Percentiles rank a stretch among this genome's conserved stretches.
Evolutionary conservation across 805 yeast species (phyloP).

Genomic region (Candida namnaoensis): DNA sequence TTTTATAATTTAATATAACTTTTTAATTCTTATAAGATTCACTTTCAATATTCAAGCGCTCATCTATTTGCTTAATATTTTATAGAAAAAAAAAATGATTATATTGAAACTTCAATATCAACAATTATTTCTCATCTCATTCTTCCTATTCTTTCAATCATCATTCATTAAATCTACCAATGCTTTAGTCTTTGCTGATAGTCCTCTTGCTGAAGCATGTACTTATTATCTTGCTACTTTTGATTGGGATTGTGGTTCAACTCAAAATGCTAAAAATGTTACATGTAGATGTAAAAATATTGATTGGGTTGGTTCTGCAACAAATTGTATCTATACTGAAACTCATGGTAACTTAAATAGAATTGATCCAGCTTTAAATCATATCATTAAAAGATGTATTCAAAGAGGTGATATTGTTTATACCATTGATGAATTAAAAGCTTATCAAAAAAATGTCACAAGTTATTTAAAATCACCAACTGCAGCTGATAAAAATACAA

Average conservation of each 20-base stretch:
- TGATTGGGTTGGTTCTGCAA: slow-evolving; percentile 35
- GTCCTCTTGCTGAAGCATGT: slow-evolving; percentile 31
- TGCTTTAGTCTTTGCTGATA: slow-evolving; percentile 21
- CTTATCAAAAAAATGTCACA: slow-evolving; percentile 26
- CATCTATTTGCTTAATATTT: too few relatives aligned
- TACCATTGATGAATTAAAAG: slow-evolving; percentile 23
- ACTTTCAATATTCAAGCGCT: too few relatives aligned
- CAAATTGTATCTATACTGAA: slow-evolving; percentile 29
- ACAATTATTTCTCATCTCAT: too few relatives aligned
- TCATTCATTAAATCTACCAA: background rate
- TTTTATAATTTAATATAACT: too few relatives aligned
- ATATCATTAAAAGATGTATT: slow-evolving; percentile 26
- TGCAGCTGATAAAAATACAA: slow-evolving; percentile 10
- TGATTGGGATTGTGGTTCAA: slow-evolving; percentile 35
- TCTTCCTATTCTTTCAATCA: background rate
- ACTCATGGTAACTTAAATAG: slow-evolving; percentile 20
- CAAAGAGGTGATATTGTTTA: slow-evolving; percentile 24
- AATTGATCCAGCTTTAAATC: slow-evolving; percentile 29
- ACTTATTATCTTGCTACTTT: slow-evolving; percentile 27
- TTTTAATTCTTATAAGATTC: too few relatives aligned
- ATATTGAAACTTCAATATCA: too few relatives aligned
- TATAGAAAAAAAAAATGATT: too few relatives aligned
- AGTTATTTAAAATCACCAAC: slow-evolving; percentile 22
- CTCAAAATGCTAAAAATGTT: slow-evolving; percentile 23
- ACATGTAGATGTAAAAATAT: slow-evolving; percentile 31